Evolutionary conservation across 495 filamentous ascomycete species (phyloP), one percentile per base, ranked within the genome.

Genomic region (Daldinia grandis): DNA sequence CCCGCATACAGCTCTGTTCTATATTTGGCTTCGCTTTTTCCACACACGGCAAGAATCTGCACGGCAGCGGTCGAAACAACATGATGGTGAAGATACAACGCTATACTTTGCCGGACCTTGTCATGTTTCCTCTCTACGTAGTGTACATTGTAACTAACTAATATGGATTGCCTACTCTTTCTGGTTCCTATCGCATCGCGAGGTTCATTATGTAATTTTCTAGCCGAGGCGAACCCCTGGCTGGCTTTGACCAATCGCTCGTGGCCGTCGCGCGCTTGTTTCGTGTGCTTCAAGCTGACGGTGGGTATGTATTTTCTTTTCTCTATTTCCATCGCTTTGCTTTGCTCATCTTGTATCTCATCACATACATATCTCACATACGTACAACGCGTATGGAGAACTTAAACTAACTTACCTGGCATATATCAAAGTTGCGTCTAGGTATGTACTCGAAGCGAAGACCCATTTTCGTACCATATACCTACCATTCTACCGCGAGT

Each of bases 41-140:
- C 50, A 27, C 53, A 68, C 56, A 68, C 24, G 64, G 60, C 40
- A 72, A 49, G 69, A 72, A 72, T 72, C 69, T 60, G 70, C 70
- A 53, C 57, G 47, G 31, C 7, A 60, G 14, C 38, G 54, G 30
- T 58, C 33, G 49, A 62, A 68, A 72, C 54, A 67, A 56, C 64
- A 64, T 61, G 49, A 61, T 69, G 42, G 62, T 10, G 50, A n/a
- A 27, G 35, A 59, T 69, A 64, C 60, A 44, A 53, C n/a, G 40
- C 15, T 47, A 33, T 59, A 66, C 44, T 66, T 58, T 47, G 33
- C 12, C 12, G 19, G 21, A n/a, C 50, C 57, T 68, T 62, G 58
- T 56, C 25, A 15, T 49, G 8, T 14, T 38, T 40, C 47, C 15
- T 37, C 35, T 21, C 19, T 47, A 47, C 19, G 0, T 47, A 19